Base-by-base conservation (phyloP, 2,329 filamentous ascomycete species). In the Podosphaera xanthii region DNA sequence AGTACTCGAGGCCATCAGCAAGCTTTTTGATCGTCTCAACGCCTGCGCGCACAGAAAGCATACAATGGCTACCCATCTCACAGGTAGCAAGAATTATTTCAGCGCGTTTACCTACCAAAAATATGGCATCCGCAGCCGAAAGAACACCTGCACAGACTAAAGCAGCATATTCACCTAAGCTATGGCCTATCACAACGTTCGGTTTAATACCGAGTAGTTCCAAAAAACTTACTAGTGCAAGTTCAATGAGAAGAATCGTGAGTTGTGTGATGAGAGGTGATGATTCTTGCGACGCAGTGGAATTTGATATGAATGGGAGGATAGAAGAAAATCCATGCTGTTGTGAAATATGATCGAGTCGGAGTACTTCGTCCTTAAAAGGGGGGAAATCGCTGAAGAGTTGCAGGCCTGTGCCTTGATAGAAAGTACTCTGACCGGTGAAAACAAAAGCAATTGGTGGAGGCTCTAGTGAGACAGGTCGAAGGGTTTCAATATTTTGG, bases 151-250 rank as follows among this genome's bases (percentile, higher is more conserved):
- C 82, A 48, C 82, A 76, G 65, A 85, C 77, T 9, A 88, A 77
- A 48, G 84, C 84, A 44, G 84, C 83, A 65, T 87, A 87, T 69
- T 88, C 84, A 58, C 84, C 84, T 35, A 88, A 72, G 64, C 82
- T 86, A 69, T 81, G 79, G 22, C 79, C 79, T 12, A 81, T 68
- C 1, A 81, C 78, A 4, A 72, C 77, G 14, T 76, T 74, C 6
- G 79, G 78, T 50, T 69, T 70, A 59, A 82, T 71, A 44, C 77
- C 78, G 75, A 77, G 78, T 1, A 75, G 76, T n/a, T 63, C 67
- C 78, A 78, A 82, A 1, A 81, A 70, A 48, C 72, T 73, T 3
- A 75, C 75, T 9, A 82, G 70, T 4, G 79, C 78, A 71, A 68
- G 81, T 68, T 82, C 75, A 53, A 79, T 74, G 60, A 74, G 76